These are phyloP conservation scores for Fusarium kyushuense DNA, from an alignment of 2,329 filamentous ascomycete genomes.

Conservation along the genomic window DNA sequence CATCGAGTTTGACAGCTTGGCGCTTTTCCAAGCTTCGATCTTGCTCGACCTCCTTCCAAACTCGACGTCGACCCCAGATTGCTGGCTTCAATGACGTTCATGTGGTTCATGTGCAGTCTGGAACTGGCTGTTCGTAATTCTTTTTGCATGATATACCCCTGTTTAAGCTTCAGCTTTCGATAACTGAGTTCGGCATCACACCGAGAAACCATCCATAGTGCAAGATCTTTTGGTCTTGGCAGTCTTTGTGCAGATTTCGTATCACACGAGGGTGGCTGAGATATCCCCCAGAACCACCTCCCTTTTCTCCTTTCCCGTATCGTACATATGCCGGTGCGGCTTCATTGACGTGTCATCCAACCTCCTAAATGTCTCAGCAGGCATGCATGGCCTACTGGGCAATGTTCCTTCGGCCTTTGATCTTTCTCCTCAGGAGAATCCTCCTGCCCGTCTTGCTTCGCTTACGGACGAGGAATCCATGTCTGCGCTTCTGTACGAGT, in stretches of 20 bases:
- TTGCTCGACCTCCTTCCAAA: slow-evolving; percentile 10
- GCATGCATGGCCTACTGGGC: slow-evolving; percentile 33
- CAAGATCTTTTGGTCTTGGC: slow-evolving; percentile 23
- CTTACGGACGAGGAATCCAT: slow-evolving; percentile 67
- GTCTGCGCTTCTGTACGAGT: slow-evolving; percentile 69
- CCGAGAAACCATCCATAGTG: slow-evolving; percentile 13
- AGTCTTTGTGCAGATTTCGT: slow-evolving; percentile 42
- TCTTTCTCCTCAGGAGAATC: slow-evolving; percentile 63
- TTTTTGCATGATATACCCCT: slow-evolving; percentile 12
- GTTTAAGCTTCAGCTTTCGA: slow-evolving; percentile 10
- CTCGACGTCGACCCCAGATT: slow-evolving; percentile 21
- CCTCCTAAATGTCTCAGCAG: background rate
- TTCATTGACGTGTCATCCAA: slow-evolving; percentile 16
- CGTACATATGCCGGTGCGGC: slow-evolving; percentile 38
- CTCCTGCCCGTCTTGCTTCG: slow-evolving; percentile 64
- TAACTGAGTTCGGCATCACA: slow-evolving; percentile 16
- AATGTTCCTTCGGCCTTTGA: slow-evolving; percentile 63
- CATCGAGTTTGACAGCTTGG: slow-evolving; percentile 4
- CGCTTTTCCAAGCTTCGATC: background rate
- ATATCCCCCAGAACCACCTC: slow-evolving; percentile 15
- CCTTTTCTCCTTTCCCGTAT: slow-evolving; percentile 34
- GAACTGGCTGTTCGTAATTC: slow-evolving; percentile 13
- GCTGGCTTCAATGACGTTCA: background rate
- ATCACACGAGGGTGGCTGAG: slow-evolving; percentile 31
- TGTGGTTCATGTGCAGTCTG: background rate